Evolutionary conservation across 1,284 basidiomycete species (phyloP).

Genomic region (Tilletiaria anomala): DNA sequence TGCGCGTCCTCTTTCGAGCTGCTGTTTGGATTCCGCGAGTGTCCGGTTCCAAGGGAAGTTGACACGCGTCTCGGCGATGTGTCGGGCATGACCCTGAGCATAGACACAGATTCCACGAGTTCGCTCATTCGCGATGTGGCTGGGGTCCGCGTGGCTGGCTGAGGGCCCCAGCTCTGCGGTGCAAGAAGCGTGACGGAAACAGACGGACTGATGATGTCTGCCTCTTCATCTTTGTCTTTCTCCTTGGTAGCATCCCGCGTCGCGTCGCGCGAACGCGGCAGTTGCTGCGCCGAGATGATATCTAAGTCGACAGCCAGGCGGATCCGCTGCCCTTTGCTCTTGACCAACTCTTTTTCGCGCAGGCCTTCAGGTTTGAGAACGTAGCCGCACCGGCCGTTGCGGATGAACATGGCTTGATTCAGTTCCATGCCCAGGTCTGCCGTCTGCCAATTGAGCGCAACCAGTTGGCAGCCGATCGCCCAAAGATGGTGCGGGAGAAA

Average conservation of each 20-base stretch:
- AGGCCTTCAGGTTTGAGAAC: conserved; percentile 76
- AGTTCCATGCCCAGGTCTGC: conserved; percentile 55
- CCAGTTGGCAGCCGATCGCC: conserved; percentile 80
- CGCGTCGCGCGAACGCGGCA: conserved; percentile 46
- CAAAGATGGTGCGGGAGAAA: conserved; percentile 80
- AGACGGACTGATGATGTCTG: conserved; percentile 23
- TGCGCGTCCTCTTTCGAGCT: background rate
- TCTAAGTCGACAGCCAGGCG: conserved; percentile 15
- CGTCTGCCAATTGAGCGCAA: conserved; percentile 96
- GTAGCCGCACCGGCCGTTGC: conserved; percentile 71
- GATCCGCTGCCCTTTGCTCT: conserved; percentile 11
- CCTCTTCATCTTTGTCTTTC: too few species aligned
- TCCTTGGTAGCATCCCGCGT: conserved; percentile 15
- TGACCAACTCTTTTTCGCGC: conserved; percentile 44
- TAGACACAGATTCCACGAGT: too few species aligned
- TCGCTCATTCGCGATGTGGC: background rate
- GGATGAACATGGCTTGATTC: conserved; percentile 85
- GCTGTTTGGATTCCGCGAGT: too few species aligned
- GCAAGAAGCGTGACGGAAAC: conserved; percentile 18
- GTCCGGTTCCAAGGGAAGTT: background rate
- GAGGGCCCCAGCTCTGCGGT: conserved; percentile 18
- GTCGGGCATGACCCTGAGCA: too few species aligned
- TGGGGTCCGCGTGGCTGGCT: conserved; percentile 8
- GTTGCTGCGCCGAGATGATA: conserved; percentile 82
- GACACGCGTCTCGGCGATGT: background rate